Evolutionary conservation across 306 rosid genomes (phyloP).

Genomic region (Prosopis cineraria): DNA sequence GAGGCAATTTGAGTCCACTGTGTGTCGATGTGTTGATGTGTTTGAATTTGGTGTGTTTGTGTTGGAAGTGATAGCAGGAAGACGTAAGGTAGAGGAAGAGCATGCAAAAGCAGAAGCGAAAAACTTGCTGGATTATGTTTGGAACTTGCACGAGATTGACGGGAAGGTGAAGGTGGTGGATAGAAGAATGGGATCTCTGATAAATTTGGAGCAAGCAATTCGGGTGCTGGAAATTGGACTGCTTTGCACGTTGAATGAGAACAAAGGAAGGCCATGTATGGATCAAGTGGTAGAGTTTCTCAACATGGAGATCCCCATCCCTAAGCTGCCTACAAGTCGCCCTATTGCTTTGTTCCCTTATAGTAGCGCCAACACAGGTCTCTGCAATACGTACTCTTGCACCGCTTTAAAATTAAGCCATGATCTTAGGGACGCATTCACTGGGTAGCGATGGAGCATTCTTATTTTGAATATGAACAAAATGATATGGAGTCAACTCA

Average conservation of each 20-base stretch:
- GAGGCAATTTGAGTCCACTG: conserved; percentile 55
- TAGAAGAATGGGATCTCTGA: conserved; percentile 63
- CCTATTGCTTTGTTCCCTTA: conserved; percentile 75
- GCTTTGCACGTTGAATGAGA: conserved; percentile 76
- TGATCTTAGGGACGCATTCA: neutral
- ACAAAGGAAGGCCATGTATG: conserved; percentile 70
- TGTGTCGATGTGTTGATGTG: conserved; percentile 63
- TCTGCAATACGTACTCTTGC: conserved; percentile 70
- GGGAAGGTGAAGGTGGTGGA: conserved; percentile 63
- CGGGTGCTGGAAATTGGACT: conserved; percentile 63
- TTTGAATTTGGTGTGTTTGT: conserved; percentile 76
- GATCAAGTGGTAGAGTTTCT: conserved; percentile 68
- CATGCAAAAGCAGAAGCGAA: conserved; percentile 45
- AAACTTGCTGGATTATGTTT: conserved; percentile 65
- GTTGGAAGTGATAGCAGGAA: conserved; percentile 79
- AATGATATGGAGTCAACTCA: neutral
- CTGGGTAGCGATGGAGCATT: neutral
- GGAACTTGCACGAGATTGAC: conserved; percentile 62
- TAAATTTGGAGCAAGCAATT: conserved; percentile 67
- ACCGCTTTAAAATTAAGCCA: conserved; percentile 48
- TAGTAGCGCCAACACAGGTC: conserved; percentile 62
- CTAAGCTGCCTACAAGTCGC: conserved; percentile 65
- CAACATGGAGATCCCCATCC: conserved; percentile 55
- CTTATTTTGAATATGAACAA: neutral
- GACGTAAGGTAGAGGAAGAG: conserved; percentile 44